Percentiles rank a stretch among this genome's conserved stretches.
Conservation (phyloP, 2,329 filamentous ascomycete genomes). For the Xylaria sp. region DNA sequence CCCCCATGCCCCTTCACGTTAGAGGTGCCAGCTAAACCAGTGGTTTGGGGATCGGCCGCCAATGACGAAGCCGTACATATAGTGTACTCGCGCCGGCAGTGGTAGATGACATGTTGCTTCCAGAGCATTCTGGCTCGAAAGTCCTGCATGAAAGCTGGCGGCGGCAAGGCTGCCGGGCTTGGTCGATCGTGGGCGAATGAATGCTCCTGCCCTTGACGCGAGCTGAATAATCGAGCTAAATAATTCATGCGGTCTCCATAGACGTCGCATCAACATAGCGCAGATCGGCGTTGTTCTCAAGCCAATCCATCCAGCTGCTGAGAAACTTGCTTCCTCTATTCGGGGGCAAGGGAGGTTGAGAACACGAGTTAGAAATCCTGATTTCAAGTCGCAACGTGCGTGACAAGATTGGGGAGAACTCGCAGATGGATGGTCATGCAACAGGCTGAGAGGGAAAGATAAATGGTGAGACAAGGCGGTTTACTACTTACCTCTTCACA, state of each 20-base stretch:
- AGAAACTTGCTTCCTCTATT: slow-evolving; percentile 84
- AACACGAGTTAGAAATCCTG: slow-evolving; percentile 27
- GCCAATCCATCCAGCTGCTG: slow-evolving; percentile 88
- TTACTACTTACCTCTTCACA: slow-evolving; percentile 79
- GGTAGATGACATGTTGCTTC: neutral
- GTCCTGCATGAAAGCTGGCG: slow-evolving; percentile 28
- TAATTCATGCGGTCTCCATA: slow-evolving; percentile 43
- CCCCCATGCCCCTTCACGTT: neutral
- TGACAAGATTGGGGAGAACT: slow-evolving; percentile 27
- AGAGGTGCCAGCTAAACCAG: slow-evolving; percentile 24
- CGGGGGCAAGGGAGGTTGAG: neutral
- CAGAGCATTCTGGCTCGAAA: neutral
- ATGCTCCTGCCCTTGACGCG: neutral
- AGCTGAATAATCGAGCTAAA: slow-evolving; percentile 15
- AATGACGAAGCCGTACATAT: slow-evolving; percentile 4
- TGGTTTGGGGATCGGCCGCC: slow-evolving; percentile 22
- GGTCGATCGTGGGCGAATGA: slow-evolving; percentile 9
- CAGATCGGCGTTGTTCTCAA: slow-evolving; percentile 90
- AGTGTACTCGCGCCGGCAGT: neutral
- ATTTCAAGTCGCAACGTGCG: slow-evolving; percentile 15
- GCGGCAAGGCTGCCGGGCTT: slow-evolving; percentile 24
- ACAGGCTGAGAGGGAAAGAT: slow-evolving; percentile 15
- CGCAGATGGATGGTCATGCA: neutral
- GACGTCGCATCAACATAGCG: slow-evolving; percentile 78
- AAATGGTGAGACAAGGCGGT: slow-evolving; percentile 46